Percentiles rank a stretch among this genome's conserved stretches.
Conservation (phyloP, 1,284 basidiomycete genomes). For the Boletus sp. region DNA sequence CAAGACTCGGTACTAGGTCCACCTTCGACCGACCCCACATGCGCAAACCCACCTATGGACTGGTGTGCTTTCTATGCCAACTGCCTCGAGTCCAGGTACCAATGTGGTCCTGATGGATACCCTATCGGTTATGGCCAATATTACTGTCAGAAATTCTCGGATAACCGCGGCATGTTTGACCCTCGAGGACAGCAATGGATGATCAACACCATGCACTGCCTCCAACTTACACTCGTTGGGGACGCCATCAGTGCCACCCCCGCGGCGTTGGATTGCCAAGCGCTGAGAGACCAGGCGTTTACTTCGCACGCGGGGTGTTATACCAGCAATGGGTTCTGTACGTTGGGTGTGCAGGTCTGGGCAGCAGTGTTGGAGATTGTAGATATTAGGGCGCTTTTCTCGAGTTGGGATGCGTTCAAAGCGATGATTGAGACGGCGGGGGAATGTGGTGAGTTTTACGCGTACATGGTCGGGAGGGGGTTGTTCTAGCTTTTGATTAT, state of each 20-base stretch:
- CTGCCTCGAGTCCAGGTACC: conserved; percentile 42
- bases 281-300: conserved; percentile 37
- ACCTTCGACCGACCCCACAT: conserved; percentile 25
- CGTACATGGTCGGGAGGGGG: conserved; percentile 13
- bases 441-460: conserved; percentile 16
- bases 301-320: conserved; percentile 42
- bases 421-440: conserved; percentile 7
- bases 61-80: conserved; percentile 43
- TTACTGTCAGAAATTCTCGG: conserved; percentile 39
- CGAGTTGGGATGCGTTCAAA: conserved; percentile 24
- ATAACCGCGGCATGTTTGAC: conserved; percentile 28
- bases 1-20: conserved; percentile 7
- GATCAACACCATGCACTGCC: conserved; percentile 43
- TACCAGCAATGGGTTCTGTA: conserved; percentile 38
- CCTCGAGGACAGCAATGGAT: conserved; percentile 40
- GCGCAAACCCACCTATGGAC: conserved; percentile 36
- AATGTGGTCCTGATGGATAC: conserved; percentile 42
- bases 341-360: conserved; percentile 36
- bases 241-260: conserved; percentile 29
- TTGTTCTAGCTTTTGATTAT: conserved; percentile 7
- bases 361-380: conserved; percentile 38
- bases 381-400: conserved; percentile 21
- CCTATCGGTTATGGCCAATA: conserved; percentile 40
- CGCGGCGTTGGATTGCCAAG: conserved; percentile 28
- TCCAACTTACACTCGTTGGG: conserved; percentile 39